Conservation (phyloP, 2,329 filamentous ascomycete species). For the Curvularia eragrostidis region DNA sequence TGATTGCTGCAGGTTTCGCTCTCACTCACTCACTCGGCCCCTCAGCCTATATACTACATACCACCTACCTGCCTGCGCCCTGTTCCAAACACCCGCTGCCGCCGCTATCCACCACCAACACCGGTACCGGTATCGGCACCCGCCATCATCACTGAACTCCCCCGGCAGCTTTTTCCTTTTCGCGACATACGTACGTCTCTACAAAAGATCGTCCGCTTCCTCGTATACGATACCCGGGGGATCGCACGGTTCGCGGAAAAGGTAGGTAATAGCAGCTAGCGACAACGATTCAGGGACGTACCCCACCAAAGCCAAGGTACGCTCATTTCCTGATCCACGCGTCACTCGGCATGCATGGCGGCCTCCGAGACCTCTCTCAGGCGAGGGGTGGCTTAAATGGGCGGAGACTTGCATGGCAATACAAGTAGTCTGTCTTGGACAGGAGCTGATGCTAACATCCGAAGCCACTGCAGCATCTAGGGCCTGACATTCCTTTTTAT, state of each 20-base stretch:
- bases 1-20: slow-evolving; percentile 24
- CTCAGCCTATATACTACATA: not conserved
- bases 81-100: slow-evolving; percentile 18
- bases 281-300: slow-evolving; percentile 28
- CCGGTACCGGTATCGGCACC: not conserved
- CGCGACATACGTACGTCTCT: slow-evolving; percentile 9
- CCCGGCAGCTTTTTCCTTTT: slow-evolving; percentile 4
- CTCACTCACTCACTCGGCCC: slow-evolving; percentile 14
- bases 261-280: slow-evolving; percentile 23
- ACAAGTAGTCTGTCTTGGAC: slow-evolving; percentile 27
- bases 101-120: slow-evolving; percentile 1
- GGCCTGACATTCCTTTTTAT: slow-evolving; percentile 22
- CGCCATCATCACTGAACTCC: not conserved
- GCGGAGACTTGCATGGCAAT: slow-evolving; percentile 22
- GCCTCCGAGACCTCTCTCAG: slow-evolving; percentile 27
- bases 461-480: slow-evolving; percentile 19
- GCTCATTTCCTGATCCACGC: slow-evolving; percentile 32
- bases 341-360: slow-evolving; percentile 31
- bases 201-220: slow-evolving; percentile 10
- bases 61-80: slow-evolving; percentile 19
- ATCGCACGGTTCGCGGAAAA: slow-evolving; percentile 22
- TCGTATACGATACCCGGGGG: slow-evolving; percentile 21
- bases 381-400: slow-evolving; percentile 21
- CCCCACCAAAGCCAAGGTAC: slow-evolving; percentile 37
- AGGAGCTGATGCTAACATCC: slow-evolving; percentile 37